Evolutionary conservation across 805 yeast genomes (phyloP).

Genomic region (Hanseniaspora occidentalis): DNA sequence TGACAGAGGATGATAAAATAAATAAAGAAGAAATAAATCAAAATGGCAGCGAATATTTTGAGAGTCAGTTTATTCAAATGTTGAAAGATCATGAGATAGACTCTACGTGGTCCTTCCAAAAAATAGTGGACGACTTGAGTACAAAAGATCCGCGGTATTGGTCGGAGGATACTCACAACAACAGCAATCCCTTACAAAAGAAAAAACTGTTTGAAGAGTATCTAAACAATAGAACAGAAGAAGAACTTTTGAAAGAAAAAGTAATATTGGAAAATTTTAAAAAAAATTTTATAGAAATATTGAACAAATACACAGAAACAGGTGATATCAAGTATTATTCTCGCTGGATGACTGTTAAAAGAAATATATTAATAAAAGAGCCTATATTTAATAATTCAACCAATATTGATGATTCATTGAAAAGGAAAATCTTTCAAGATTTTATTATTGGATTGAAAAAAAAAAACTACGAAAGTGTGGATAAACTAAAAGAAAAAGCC

Average conservation of each 20-base stretch:
- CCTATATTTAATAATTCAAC: slow-evolving; percentile 52
- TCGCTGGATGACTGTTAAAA: slow-evolving; percentile 49
- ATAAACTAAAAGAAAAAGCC: slow-evolving; percentile 33
- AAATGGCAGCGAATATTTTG: slow-evolving; percentile 27
- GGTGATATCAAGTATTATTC: slow-evolving; percentile 36
- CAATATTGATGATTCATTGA: slow-evolving; percentile 39
- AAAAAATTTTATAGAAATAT: slow-evolving; percentile 36
- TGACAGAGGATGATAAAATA: no score
- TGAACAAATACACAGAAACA: slow-evolving; percentile 28
- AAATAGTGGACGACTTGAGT: slow-evolving; percentile 42
- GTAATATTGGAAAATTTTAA: slow-evolving; percentile 43
- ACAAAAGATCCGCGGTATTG: slow-evolving; percentile 55
- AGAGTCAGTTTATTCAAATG: slow-evolving; percentile 36
- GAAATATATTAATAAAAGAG: slow-evolving; percentile 46
- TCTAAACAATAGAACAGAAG: slow-evolving; percentile 35
- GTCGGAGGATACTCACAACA: slow-evolving; percentile 39
- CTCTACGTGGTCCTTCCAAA: slow-evolving; percentile 62
- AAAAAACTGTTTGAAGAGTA: slow-evolving; percentile 54
- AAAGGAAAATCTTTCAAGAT: slow-evolving; percentile 40
- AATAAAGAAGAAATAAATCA: no score
- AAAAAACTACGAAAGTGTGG: slow-evolving; percentile 15
- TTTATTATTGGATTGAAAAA: slow-evolving; percentile 31
- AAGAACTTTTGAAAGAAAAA: slow-evolving; percentile 40
- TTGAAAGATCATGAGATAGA: slow-evolving; percentile 46
- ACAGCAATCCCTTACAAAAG: slow-evolving; percentile 42